Evolutionary conservation across 768 basidiomycete genomes (phyloP).

Genomic region (Hebeloma cylindrosporum): DNA sequence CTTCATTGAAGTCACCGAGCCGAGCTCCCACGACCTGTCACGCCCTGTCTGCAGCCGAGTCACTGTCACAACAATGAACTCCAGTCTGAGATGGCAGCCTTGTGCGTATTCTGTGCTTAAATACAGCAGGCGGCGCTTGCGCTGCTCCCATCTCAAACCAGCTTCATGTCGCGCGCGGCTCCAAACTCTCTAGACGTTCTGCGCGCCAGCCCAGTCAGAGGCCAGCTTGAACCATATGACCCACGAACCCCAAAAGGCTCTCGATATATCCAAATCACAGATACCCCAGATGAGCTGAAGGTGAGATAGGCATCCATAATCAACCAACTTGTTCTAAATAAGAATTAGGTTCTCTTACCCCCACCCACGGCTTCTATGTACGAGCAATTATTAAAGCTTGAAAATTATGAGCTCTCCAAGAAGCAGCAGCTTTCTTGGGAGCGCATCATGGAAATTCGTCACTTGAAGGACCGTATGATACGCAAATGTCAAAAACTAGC

Average conservation of each 20-base stretch:
- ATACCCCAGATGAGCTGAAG: constrained; percentile 75
- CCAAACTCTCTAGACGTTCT: constrained; percentile 50
- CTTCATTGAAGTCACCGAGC: constrained; percentile 18
- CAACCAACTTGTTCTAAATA: background rate
- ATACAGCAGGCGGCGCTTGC: constrained; percentile 8
- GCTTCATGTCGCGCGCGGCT: constrained; percentile 24
- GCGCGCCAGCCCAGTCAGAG: constrained; percentile 66
- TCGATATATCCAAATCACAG: constrained; percentile 74
- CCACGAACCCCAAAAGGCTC: constrained; percentile 55
- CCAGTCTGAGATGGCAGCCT: constrained; percentile 23
- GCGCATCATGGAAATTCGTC: constrained; percentile 70
- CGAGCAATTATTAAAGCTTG: constrained; percentile 61
- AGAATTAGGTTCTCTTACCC: constrained; percentile 60
- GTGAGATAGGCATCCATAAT: constrained; percentile 31
- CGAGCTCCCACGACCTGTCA: constrained; percentile 16
- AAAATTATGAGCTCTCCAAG: constrained; percentile 59
- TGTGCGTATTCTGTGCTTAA: constrained; percentile 16
- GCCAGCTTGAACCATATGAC: constrained; percentile 72
- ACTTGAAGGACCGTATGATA: constrained; percentile 80
- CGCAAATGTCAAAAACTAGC: constrained; percentile 72
- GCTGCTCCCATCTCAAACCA: constrained; percentile 8
- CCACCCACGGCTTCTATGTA: constrained; percentile 67
- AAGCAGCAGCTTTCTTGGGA: constrained; percentile 61
- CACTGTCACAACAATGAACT: constrained; percentile 15
- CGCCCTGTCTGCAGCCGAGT: constrained; percentile 11